Percentiles rank a stretch among this genome's conserved stretches.
Conservation (phyloP, 345 rosid genomes). For the Eucalyptus camaldulensis region DNA sequence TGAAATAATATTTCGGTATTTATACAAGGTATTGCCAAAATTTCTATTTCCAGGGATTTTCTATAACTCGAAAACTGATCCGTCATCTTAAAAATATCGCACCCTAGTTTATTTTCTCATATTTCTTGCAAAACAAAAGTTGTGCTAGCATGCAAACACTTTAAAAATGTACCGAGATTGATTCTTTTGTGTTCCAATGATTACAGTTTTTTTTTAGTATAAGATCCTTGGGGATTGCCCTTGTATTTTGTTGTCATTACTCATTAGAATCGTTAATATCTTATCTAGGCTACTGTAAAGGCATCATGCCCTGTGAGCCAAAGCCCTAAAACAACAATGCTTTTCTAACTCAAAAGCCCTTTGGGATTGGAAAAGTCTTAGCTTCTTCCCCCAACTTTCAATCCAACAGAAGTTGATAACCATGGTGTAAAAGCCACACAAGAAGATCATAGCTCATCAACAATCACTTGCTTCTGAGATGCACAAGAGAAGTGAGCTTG, state of each 20-base stretch:
- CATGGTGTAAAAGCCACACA: neutral
- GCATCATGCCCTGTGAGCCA: neutral
- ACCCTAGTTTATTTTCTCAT: neutral
- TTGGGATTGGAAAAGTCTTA: neutral
- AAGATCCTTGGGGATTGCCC: neutral
- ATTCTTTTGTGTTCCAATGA: neutral
- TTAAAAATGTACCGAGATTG: neutral
- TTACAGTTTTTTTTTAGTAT: neutral
- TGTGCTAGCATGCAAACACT: neutral
- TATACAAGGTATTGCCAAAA: neutral
- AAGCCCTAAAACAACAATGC: neutral
- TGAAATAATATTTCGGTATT: neutral
- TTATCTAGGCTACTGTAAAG: neutral
- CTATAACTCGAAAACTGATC: neutral
- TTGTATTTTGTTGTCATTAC: neutral
- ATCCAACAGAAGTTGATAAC: neutral
- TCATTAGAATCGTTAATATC: neutral
- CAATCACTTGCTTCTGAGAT: neutral
- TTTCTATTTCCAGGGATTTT: neutral
- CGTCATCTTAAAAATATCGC: rapidly evolving
- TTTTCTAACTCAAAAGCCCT: neutral
- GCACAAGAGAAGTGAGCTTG: neutral
- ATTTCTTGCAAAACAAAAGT: neutral
- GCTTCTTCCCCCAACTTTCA: neutral
- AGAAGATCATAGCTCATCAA: neutral